Conservation (phyloP, 148 eudicot genomes). For the Agrostemma githago region DNA sequence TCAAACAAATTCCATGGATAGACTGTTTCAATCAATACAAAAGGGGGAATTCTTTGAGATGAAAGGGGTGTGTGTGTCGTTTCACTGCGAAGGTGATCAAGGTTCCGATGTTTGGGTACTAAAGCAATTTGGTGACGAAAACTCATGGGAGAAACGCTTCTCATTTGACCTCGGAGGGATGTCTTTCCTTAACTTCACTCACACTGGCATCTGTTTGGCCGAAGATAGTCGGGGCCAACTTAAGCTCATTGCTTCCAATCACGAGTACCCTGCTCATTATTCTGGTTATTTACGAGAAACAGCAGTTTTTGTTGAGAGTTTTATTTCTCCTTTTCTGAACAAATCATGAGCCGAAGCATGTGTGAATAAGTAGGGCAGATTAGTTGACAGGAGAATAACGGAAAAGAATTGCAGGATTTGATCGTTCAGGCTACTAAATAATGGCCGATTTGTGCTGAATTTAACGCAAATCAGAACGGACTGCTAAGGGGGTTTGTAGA, state of each 20-base stretch:
- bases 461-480: too few relatives aligned
- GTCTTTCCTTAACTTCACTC: constrained; percentile 14
- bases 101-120: constrained; percentile 17
- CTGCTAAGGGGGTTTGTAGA: too few relatives aligned
- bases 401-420: too few relatives aligned
- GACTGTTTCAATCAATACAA: too few relatives aligned
- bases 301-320: constrained; percentile 12
- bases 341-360: too few relatives aligned
- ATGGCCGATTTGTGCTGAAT: too few relatives aligned
- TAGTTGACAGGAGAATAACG: too few relatives aligned
- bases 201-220: constrained; percentile 11
- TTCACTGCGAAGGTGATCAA: constrained; percentile 7
- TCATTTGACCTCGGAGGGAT: constrained; percentile 9
- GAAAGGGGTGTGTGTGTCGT: too few relatives aligned
- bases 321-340: constrained; percentile 18
- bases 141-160: constrained; percentile 25
- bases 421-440: too few relatives aligned
- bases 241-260: constrained; percentile 5
- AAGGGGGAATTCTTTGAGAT: not conserved
- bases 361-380: too few relatives aligned
- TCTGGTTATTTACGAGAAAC: not conserved
- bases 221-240: not conserved
- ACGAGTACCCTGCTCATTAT: not conserved
- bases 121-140: constrained; percentile 4
- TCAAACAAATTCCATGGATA: constrained; percentile 19